These are phyloP conservation scores for Phytophthora hibernalis DNA, from an alignment of 352 stramenopile genomes.

Conservation along the genomic window DNA sequence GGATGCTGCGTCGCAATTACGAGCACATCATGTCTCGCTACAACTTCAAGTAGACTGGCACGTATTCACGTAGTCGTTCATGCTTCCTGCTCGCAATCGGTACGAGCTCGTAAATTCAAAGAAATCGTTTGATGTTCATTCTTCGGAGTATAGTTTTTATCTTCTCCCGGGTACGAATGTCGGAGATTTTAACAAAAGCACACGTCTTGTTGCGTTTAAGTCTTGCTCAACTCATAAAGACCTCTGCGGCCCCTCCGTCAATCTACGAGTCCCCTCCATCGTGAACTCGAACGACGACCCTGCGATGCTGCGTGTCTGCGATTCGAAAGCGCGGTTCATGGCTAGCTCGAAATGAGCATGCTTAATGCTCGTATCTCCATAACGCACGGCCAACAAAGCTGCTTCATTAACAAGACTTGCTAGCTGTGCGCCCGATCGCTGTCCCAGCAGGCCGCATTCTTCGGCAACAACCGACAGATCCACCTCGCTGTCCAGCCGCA, in stretches of 20 bases:
- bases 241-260: background rate
- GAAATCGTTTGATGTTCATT: conserved; percentile 9
- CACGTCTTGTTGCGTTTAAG: background rate
- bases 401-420: conserved; percentile 88
- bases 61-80: background rate
- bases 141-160: background rate
- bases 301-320: conserved; percentile 62
- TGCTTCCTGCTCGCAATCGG: conserved; percentile 9
- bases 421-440: conserved; percentile 77
- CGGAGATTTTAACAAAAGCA: background rate
- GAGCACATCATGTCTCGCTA: conserved; percentile 25
- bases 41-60: conserved; percentile 19
- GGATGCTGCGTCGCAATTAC: conserved; percentile 36
- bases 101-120: conserved; percentile 6
- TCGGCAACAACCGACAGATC: conserved; percentile 58
- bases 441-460: conserved; percentile 62
- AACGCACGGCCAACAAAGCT: conserved; percentile 76
- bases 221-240: background rate
- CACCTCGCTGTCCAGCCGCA: conserved; percentile 65
- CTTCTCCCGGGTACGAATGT: too few species aligned
- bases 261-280: conserved; percentile 42
- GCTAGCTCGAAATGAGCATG: conserved; percentile 77
- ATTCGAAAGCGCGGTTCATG: conserved; percentile 74
- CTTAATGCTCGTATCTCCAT: conserved; percentile 68
- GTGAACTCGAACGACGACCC: conserved; percentile 63